Conservation (phyloP, 805 yeast genomes). For the Kazachstania martiniae region DNA sequence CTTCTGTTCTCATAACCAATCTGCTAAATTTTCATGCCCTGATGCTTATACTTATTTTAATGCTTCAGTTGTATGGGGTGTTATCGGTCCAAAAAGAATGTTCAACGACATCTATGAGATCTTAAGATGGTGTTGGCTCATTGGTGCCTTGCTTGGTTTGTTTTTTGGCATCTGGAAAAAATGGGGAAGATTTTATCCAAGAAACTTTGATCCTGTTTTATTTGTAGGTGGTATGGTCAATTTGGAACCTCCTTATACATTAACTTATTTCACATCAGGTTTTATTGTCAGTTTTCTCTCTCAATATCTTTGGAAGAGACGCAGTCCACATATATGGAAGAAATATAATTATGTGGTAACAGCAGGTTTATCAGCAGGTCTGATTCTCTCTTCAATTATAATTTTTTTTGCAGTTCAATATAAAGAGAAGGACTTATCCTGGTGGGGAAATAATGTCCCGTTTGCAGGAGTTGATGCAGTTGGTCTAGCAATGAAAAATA, state of each 20-base stretch:
- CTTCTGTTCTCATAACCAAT: slow-evolving; percentile 29
- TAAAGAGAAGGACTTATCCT: slow-evolving; percentile 32
- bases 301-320: slow-evolving; percentile 39
- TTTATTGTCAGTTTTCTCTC: slow-evolving; percentile 29
- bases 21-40: slow-evolving; percentile 33
- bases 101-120: slow-evolving; percentile 50
- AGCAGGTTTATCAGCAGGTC: slow-evolving; percentile 51
- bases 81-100: slow-evolving; percentile 44
- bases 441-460: slow-evolving; percentile 58
- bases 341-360: slow-evolving; percentile 41
- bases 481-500: slow-evolving; percentile 8
- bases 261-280: slow-evolving; percentile 26
- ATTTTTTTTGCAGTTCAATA: slow-evolving; percentile 44
- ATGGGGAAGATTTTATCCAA: slow-evolving; percentile 18
- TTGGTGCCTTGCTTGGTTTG: slow-evolving; percentile 35
- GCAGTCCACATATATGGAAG: slow-evolving; percentile 45
- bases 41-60: slow-evolving; percentile 35
- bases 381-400: slow-evolving; percentile 41
- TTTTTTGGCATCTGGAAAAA: slow-evolving; percentile 24
- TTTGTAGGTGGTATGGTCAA: slow-evolving; percentile 40
- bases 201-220: slow-evolving; percentile 40
- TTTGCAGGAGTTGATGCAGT: slow-evolving; percentile 12
- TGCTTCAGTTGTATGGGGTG: slow-evolving; percentile 46
- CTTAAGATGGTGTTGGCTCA: slow-evolving; percentile 52
- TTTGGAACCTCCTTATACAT: slow-evolving; percentile 42